Base-by-base conservation (phyloP, 768 basidiomycete species). In the Lenzites betulinus region DNA sequence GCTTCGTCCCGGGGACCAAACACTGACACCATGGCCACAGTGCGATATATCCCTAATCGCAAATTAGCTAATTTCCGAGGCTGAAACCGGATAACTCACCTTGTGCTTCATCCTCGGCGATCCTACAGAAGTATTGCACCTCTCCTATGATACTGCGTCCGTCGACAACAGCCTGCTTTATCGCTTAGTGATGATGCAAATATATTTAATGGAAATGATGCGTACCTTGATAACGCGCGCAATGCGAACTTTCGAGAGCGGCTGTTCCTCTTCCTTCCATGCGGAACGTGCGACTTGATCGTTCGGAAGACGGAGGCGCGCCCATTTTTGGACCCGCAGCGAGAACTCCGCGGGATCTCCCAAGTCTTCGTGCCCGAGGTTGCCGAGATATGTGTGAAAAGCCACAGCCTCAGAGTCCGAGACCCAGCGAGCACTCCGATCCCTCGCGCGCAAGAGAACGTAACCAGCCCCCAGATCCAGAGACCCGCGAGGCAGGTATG, bases 161-260 rank as follows among this genome's bases (percentile, higher is more conserved):
- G 44, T 25, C 13, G 54, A 18, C 44, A 55, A n/a, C 44, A 22
- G 26, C 20, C 35, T 49, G 20, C 13, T 25, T n/a, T 18, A 60
- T 33, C 30, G 11, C 30, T 33, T 4, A 4, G 11, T 33, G 6
- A 33, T 33, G 6, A 33, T 4, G 11, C 15, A 35, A 23, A 23
- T 7, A 30, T 42, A 20, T 20, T 54, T 11, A n/a, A n/a, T n/a
- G 52, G 22, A 47, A 43, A 26, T 18, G 20, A 9, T 33, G 36
- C 62, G 18, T 64, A 75, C 77, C 70, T 74, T 76, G 1, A 76
- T 69, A 63, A 73, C 75, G 5, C 73, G 55, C 11, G 75, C 58
- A 4, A 67, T 71, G 9, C 73, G 60, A 7, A 71, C 26, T 13
- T 72, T 64, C 36, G 70, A 50, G 2, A 50, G 60, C 3, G 50